Evolutionary conservation across 2,329 filamentous ascomycete species (phyloP), one percentile per base, ranked within the genome.

Genomic region (Myrmaecium sp.): DNA sequence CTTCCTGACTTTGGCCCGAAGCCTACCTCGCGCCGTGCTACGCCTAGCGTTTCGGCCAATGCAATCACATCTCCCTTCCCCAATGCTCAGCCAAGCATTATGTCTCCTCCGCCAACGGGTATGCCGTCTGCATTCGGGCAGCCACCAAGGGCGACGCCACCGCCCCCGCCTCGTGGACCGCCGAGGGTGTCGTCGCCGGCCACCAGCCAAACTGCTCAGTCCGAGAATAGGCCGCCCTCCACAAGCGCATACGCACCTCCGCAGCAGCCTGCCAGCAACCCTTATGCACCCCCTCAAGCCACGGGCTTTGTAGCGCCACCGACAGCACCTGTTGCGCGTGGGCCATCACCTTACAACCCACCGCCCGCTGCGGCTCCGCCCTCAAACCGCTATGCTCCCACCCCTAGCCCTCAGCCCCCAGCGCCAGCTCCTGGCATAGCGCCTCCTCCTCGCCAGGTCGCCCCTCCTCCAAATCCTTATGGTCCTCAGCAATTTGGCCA

Each of bases 341-440:
- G 76, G 15, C 66, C 76, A 4, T 93, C 84, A 14, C 84, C 84
- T 5, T 94, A 93, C 52, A 82, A 84, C 42, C 69, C 77, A 19
- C 78, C 84, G 28, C 79, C 80, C 5, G 58, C 73, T 81, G 71
- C 55, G 64, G 81, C 42, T 91, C 91, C 48, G 74, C 79, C 58
- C 53, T 64, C 62, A 23, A 60, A 54, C 36, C 68, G 68, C 23
- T 81, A 77, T 48, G 68, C 73, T 7, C 67, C 74, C 57, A 60
- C 73, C 57, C 57, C 72, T 55, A 54, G 71, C 49, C 29, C 61
- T 55, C 40, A 69, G 54, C 51, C 59, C 55, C 47, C 54, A 6
- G 45, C 46, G 6, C 43, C 44, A 8, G 45, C 54, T 10, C 43
- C 60, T 11, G 58, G 25, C 10, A 49, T 53, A 42, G 43, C 42